A percentile compares a stretch with the other conserved stretches of the same genome.
Evolutionary conservation across 371 early-diverging fungal genomes (phyloP).

Genomic region (Dinochytrium kinnereticum): DNA sequence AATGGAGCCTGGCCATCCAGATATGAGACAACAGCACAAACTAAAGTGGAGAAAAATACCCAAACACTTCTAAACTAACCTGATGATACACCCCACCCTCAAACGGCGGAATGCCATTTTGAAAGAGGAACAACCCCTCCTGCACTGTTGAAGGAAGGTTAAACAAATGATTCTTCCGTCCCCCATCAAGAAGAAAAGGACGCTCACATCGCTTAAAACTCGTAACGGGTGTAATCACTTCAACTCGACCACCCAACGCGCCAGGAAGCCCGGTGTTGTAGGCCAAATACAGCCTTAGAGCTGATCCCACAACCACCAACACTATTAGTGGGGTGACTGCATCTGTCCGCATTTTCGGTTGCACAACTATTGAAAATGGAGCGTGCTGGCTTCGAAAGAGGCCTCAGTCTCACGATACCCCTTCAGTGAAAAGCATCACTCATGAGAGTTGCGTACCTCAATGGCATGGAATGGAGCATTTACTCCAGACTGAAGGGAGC

Average conservation of each 20-base stretch:
- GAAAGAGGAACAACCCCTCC: slow-evolving; percentile 85
- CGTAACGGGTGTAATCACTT: slow-evolving; percentile 84
- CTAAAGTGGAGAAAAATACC: too few relatives aligned
- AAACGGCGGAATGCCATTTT: slow-evolving; percentile 80
- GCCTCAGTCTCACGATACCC: too few relatives aligned
- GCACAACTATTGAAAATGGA: too few relatives aligned
- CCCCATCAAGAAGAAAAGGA: too few relatives aligned
- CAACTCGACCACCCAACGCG: slow-evolving; percentile 46
- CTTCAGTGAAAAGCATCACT: too few relatives aligned
- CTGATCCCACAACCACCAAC: slow-evolving; percentile 26
- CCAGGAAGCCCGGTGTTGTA: slow-evolving; percentile 15
- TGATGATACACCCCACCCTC: slow-evolving; percentile 89
- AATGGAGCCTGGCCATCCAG: slow-evolving; percentile 69
- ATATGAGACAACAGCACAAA: not conserved
- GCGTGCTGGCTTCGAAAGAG: too few relatives aligned
- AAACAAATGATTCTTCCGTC: too few relatives aligned
- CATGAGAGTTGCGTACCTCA: too few relatives aligned
- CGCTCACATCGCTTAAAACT: slow-evolving; percentile 79
- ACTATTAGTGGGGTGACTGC: not conserved
- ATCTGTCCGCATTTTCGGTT: not conserved
- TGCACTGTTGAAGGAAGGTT: slow-evolving; percentile 62
- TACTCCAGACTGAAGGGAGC: too few relatives aligned
- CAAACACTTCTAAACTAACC: too few relatives aligned
- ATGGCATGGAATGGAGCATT: too few relatives aligned
- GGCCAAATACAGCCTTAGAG: slow-evolving; percentile 35